phyloP scores from a whole-genome alignment of 345 rosid species.

The Salix brachista region DNA sequence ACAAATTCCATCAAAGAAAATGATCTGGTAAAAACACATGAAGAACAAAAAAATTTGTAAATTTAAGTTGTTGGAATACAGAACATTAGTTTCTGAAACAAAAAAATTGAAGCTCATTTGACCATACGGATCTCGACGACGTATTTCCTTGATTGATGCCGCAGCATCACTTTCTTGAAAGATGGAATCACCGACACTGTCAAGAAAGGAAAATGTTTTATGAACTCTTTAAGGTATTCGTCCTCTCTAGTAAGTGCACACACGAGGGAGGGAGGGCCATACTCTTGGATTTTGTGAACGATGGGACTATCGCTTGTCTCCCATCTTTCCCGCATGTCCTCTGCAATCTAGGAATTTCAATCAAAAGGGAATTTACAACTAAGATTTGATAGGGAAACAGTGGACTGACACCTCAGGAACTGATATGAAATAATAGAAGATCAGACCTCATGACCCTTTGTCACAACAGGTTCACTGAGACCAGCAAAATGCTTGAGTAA shows the following conservation, averaged over 20 bases:
- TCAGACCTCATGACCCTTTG: slow-evolving; percentile 83
- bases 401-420: not conserved
- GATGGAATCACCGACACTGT: slow-evolving; percentile 75
- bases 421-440: not conserved
- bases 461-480: slow-evolving; percentile 81
- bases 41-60: not conserved
- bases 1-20: slow-evolving; percentile 89
- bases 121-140: slow-evolving; percentile 83
- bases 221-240: not conserved
- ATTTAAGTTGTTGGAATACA: slow-evolving; percentile 3
- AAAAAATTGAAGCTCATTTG: slow-evolving; percentile 3
- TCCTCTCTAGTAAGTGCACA: not conserved
- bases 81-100: not conserved
- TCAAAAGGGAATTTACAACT: slow-evolving; percentile 11
- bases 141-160: slow-evolving; percentile 75
- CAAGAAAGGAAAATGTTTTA: slow-evolving; percentile 19
- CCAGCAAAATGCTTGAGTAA: slow-evolving; percentile 61
- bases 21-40: slow-evolving; percentile 44
- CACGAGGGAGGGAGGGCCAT: slow-evolving; percentile 20
- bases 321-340: slow-evolving; percentile 90
- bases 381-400: not conserved
- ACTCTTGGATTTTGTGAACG: slow-evolving; percentile 97
- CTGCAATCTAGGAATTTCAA: slow-evolving; percentile 63
- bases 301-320: slow-evolving; percentile 93
- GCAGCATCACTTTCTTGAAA: slow-evolving; percentile 92